A percentile compares a stretch with the other conserved stretches of the same genome.
phyloP scores from a whole-genome alignment of 352 stramenopile genomes.

The Globisporangium cederbergense region DNA sequence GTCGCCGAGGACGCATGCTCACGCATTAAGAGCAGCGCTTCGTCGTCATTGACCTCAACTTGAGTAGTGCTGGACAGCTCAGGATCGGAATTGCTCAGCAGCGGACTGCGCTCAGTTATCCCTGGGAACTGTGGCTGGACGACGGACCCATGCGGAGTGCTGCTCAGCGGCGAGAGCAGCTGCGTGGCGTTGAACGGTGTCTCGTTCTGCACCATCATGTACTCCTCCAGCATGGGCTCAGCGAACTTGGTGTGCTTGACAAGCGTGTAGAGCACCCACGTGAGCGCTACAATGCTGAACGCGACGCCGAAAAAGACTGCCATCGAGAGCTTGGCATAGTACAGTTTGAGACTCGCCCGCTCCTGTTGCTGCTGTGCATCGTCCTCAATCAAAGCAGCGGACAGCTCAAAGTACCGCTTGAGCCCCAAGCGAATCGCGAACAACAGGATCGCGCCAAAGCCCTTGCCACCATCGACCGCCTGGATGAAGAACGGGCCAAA shows the following conservation, averaged over 20 bases:
- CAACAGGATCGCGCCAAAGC: constrained; percentile 68
- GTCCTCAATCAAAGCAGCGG: neutral
- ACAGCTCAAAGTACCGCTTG: constrained; percentile 47
- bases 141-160: constrained; percentile 9
- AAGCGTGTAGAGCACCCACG: constrained; percentile 49
- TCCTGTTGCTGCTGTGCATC: constrained; percentile 12
- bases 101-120: constrained; percentile 40
- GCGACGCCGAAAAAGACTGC: constrained; percentile 65
- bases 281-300: constrained; percentile 46
- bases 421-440: constrained; percentile 57
- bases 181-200: constrained; percentile 43
- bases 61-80: constrained; percentile 7
- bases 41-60: constrained; percentile 30
- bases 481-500: constrained; percentile 78
- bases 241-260: constrained; percentile 57
- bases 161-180: constrained; percentile 52
- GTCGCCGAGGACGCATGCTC: constrained; percentile 39
- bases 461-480: constrained; percentile 75
- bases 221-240: constrained; percentile 60
- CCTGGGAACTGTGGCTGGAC: constrained; percentile 16
- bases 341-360: neutral
- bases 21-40: constrained; percentile 30
- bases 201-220: constrained; percentile 61
- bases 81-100: constrained; percentile 23
- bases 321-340: constrained; percentile 44